These are phyloP conservation scores for Apiospora malaysiana DNA, from an alignment of 2,329 filamentous ascomycete species.

Conservation along the genomic window DNA sequence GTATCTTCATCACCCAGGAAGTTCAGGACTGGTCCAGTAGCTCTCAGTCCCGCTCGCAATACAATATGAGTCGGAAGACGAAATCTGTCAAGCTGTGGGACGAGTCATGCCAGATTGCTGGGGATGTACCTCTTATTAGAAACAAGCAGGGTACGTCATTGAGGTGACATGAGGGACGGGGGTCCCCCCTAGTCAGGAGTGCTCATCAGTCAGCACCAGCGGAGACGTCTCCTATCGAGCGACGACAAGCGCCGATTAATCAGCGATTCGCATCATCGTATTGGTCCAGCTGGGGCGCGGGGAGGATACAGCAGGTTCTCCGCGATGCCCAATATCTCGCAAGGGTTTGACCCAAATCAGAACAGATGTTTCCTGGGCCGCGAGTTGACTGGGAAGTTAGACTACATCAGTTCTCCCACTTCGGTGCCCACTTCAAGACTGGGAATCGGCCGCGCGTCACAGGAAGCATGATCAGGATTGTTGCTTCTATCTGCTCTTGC, in stretches of 20 bases:
- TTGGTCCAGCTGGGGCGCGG: neutral
- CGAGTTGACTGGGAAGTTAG: neutral
- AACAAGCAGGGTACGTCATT: slow-evolving; percentile 8
- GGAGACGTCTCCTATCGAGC: neutral
- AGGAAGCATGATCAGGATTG: neutral
- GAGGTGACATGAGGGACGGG: neutral
- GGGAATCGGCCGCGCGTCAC: slow-evolving; percentile 6
- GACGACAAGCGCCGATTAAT: neutral
- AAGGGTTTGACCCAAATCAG: neutral
- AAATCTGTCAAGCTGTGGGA: neutral
- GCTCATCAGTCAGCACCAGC: slow-evolving; percentile 15
- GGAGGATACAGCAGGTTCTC: neutral
- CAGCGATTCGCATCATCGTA: neutral
- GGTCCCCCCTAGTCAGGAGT: neutral
- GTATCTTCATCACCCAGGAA: neutral
- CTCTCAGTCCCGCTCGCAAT: neutral
- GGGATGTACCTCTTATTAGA: neutral
- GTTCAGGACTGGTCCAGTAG: neutral
- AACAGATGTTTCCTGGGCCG: neutral
- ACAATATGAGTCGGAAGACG: neutral
- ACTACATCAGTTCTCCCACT: neutral
- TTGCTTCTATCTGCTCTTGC: neutral
- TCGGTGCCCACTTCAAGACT: neutral
- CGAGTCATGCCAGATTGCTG: neutral
- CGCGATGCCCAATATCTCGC: neutral